phyloP scores from a whole-genome alignment of 208 protist species.

The Leishmania major region DNA sequence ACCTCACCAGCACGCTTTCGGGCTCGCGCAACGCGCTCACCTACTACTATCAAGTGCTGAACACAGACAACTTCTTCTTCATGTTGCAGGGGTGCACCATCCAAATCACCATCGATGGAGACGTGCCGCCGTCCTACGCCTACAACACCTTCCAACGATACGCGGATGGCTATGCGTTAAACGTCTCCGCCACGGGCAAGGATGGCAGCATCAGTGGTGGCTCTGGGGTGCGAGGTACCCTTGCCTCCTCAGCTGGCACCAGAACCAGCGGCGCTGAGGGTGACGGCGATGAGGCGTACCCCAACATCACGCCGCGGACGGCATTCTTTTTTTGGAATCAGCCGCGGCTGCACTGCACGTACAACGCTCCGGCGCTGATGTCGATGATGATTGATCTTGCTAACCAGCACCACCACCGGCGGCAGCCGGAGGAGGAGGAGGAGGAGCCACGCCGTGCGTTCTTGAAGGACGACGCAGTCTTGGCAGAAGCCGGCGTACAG shows the following conservation, averaged over 20 bases:
- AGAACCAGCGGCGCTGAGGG: background rate
- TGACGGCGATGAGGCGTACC: background rate
- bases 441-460: background rate
- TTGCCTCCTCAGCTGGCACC: background rate
- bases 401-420: background rate
- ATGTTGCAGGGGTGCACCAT: slow-evolving; percentile 40
- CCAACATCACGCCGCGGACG: slow-evolving; percentile 11
- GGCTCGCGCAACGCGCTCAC: slow-evolving; percentile 18
- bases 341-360: slow-evolving; percentile 46
- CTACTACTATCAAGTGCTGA: slow-evolving; percentile 29
- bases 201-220: background rate
- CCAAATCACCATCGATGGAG: slow-evolving; percentile 10
- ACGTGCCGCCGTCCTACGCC: background rate
- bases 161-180: slow-evolving; percentile 2
- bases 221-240: background rate
- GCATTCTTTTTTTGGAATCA: slow-evolving; percentile 59
- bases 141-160: slow-evolving; percentile 22
- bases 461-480: background rate
- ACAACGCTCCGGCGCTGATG: slow-evolving; percentile 35
- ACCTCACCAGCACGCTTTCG: background rate
- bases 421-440: background rate
- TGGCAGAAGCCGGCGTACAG: background rate
- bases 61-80: slow-evolving; percentile 26
- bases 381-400: background rate
- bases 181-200: background rate